A percentile compares a stretch with the other conserved stretches of the same genome.
phyloP scores from a whole-genome alignment of 1,284 basidiomycete genomes.

The Erythrobasidium hasegawianum region DNA sequence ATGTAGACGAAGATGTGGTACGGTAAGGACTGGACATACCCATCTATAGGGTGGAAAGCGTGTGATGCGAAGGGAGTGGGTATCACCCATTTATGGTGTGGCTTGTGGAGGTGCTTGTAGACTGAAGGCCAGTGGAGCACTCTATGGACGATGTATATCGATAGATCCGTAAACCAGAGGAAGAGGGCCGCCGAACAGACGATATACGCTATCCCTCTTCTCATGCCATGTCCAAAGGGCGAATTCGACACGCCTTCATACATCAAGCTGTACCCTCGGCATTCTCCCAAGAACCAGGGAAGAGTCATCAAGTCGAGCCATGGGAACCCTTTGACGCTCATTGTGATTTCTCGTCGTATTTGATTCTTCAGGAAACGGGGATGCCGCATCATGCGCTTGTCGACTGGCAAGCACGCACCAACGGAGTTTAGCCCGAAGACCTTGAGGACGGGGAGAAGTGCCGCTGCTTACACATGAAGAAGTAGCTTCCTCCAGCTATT shows the following conservation, averaged over 20 bases:
- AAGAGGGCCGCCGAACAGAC: constrained; percentile 54
- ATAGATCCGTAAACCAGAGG: constrained; percentile 84
- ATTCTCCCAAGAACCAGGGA: constrained; percentile 91
- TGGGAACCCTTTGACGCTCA: constrained; percentile 74
- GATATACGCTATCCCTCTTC: constrained; percentile 50
- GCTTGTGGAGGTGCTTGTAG: constrained; percentile 68
- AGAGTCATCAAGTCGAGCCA: constrained; percentile 71
- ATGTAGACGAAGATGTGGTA: constrained; percentile 91
- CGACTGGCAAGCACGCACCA: constrained; percentile 82
- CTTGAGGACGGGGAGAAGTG: not conserved
- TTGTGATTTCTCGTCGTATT: constrained; percentile 74
- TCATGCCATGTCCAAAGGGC: constrained; percentile 51
- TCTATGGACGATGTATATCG: constrained; percentile 94
- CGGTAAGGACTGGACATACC: constrained; percentile 86
- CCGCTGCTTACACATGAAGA: constrained; percentile 59
- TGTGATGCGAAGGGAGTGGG: constrained; percentile 95
- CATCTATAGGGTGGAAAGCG: constrained; percentile 95
- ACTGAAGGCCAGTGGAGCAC: constrained; percentile 77
- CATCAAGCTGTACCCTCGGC: constrained; percentile 74
- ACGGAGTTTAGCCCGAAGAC: constrained; percentile 73
- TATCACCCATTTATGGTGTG: constrained; percentile 98
- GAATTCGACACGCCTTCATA: constrained; percentile 69
- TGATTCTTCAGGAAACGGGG: constrained; percentile 89
- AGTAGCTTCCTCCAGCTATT: constrained; percentile 79
- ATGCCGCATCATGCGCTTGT: constrained; percentile 92